Conservation (phyloP, 2,329 filamentous ascomycete species). For the Esteya vermicola region DNA sequence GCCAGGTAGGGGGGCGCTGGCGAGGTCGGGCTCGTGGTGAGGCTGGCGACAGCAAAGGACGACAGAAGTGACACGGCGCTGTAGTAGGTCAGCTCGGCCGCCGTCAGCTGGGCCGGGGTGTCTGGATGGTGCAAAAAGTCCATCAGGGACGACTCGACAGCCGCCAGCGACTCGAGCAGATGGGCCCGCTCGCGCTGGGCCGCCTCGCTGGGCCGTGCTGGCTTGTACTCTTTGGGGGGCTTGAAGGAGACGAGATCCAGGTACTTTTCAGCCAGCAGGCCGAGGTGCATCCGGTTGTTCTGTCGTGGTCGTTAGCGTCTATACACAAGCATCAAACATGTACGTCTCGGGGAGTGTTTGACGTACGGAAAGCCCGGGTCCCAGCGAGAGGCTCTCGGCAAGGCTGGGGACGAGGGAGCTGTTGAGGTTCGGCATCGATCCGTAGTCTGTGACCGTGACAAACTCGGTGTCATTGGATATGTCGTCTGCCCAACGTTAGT, state of each 20-base stretch:
- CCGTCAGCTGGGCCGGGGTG: slow-evolving; percentile 20
- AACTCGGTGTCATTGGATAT: slow-evolving; percentile 25
- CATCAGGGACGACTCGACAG: slow-evolving; percentile 27
- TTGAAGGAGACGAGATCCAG: slow-evolving; percentile 34
- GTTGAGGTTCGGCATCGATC: slow-evolving; percentile 34
- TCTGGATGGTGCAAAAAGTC: slow-evolving; percentile 19
- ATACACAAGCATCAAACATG: background rate
- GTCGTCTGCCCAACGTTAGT: too few species aligned
- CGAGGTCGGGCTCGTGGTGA: slow-evolving; percentile 10
- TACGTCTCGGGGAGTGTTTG: background rate
- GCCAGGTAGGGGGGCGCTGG: background rate
- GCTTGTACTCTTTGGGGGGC: slow-evolving; percentile 35
- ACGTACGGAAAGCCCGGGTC: slow-evolving; percentile 36
- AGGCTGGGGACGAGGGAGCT: slow-evolving; percentile 22
- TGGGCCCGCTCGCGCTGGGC: slow-evolving; percentile 28
- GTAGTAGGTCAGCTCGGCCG: slow-evolving; percentile 28
- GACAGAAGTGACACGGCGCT: slow-evolving; percentile 27
- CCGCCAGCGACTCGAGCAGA: slow-evolving; percentile 25
- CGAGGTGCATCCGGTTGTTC: slow-evolving; percentile 34
- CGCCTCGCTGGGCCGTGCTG: slow-evolving; percentile 21
- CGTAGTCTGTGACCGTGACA: slow-evolving; percentile 33
- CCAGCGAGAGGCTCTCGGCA: slow-evolving; percentile 30
- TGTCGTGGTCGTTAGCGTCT: slow-evolving; percentile 14
- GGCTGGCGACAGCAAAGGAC: slow-evolving; percentile 11
- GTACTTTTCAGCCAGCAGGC: slow-evolving; percentile 35